Conservation (phyloP, 192 early-diverging fungal genomes). For the Coemansia sp. region DNA sequence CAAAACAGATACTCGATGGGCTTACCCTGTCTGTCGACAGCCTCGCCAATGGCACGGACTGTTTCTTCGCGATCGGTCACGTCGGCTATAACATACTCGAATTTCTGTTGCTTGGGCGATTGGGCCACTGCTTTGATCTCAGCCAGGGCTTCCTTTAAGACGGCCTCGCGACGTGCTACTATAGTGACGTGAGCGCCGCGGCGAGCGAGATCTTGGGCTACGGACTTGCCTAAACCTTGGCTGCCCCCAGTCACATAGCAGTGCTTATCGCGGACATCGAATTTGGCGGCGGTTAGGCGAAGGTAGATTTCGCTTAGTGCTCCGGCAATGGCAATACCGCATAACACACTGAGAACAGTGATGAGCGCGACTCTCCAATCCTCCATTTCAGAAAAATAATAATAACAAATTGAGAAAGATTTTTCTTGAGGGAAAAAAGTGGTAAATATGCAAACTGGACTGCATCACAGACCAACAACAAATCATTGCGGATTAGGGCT, state of each 20-base stretch:
- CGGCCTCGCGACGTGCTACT: constrained; percentile 57
- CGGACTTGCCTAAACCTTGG: constrained; percentile 66
- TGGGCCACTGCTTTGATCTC: constrained; percentile 55
- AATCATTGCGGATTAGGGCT: constrained; percentile 9
- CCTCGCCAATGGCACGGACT: constrained; percentile 61
- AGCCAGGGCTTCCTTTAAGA: constrained; percentile 57
- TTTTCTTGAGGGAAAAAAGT: neutral
- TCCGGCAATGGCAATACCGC: constrained; percentile 20
- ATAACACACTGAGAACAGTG: constrained; percentile 30
- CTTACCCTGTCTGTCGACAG: constrained; percentile 54
- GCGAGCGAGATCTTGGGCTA: constrained; percentile 66
- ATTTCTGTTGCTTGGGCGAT: constrained; percentile 45
- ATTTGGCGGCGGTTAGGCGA: constrained; percentile 19
- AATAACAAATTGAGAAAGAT: neutral
- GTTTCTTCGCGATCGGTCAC: constrained; percentile 58
- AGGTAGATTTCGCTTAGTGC: constrained; percentile 12
- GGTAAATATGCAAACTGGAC: constrained; percentile 1
- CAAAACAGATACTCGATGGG: constrained; percentile 57
- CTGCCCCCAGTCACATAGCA: constrained; percentile 77
- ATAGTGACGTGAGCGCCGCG: constrained; percentile 73
- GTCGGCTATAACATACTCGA: constrained; percentile 66
- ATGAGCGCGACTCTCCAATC: constrained; percentile 40
- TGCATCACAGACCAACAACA: neutral
- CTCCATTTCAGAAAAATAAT: constrained; percentile 28
- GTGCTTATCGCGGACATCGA: constrained; percentile 62